A percentile compares a stretch with the other conserved stretches of the same genome.
Evolutionary conservation across 768 basidiomycete genomes (phyloP).

Genomic region (Boletus speciosus): DNA sequence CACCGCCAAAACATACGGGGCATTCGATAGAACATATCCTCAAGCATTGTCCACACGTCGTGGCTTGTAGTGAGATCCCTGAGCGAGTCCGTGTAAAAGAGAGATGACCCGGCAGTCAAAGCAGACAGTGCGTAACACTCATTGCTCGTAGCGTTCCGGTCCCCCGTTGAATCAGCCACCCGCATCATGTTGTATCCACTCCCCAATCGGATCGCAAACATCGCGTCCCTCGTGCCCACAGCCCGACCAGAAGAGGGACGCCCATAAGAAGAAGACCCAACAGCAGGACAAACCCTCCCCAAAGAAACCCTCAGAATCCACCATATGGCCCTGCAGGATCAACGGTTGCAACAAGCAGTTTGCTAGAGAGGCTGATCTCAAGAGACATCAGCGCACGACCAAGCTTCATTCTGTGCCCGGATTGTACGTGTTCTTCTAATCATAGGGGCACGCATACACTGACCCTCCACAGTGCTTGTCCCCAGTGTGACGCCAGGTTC

Average conservation of each 20-base stretch:
- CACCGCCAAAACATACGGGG: conserved; percentile 14
- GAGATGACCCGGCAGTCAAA: conserved; percentile 33
- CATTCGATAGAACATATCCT: conserved; percentile 2
- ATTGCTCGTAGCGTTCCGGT: conserved; percentile 7
- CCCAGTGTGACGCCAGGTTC: conserved; percentile 77
- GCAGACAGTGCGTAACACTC: conserved; percentile 32
- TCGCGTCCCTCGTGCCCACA: conserved; percentile 10
- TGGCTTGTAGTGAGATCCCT: conserved; percentile 12
- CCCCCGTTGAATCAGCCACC: conserved; percentile 24
- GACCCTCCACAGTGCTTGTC: conserved; percentile 52
- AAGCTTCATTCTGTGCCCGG: conserved; percentile 72
- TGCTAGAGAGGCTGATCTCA: conserved; percentile 77
- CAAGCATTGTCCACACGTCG: neutral
- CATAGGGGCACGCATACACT: conserved; percentile 16
- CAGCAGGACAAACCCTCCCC: conserved; percentile 44
- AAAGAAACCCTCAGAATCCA: conserved; percentile 49
- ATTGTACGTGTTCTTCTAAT: conserved; percentile 47
- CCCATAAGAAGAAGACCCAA: conserved; percentile 37
- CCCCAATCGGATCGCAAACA: conserved; percentile 4
- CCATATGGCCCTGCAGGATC: conserved; percentile 77
- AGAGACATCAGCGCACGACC: conserved; percentile 77
- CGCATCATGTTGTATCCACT: neutral
- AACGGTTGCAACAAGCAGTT: conserved; percentile 81
- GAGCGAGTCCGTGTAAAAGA: conserved; percentile 14
- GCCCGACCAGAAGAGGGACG: conserved; percentile 43